Evolutionary conservation across 225 moss, liverwort and hornwort genomes (phyloP), one percentile per base, ranked within the genome.

Genomic region (Bryoerythrophyllum caledonicum): DNA sequence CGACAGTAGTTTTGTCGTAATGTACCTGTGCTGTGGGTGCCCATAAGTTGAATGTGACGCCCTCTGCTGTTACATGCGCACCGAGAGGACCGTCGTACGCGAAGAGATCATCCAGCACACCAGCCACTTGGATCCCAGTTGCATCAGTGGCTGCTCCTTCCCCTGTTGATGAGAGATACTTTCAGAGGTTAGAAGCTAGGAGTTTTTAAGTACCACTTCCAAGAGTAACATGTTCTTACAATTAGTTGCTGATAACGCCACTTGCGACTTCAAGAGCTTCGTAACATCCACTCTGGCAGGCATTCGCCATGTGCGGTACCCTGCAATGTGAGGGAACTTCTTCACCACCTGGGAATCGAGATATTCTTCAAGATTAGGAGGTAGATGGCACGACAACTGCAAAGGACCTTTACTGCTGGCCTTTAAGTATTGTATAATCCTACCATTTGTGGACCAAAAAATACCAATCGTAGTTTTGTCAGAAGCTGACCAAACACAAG

Each of bases 21-120:
- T n/a, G n/a, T n/a, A 32, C 89, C 79, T 84, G 87, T 56, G 92
- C 92, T 53, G 90, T 90, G 32, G 92, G 92, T 65, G 90, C 89
- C 90, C 92, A 93, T 8, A 90, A 17, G 59, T 80, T 75, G 15
- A 93, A 76, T 34, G 82, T 48, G 25, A 90, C 80, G 57, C 44
- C 52, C 20, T 82, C 71, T 35, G 63, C 71, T 40, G 73, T 51
- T 23, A 79, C 67, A 32, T 52, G 46, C 46, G 73, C 83, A 41
- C 93, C 93, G 15, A 93, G 80, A 20, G 86, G 80, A 51, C 89
- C 89, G 61, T 90, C 82, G 35, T 87, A 90, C 34, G 85, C 83
- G 70, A 84, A 90, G 10, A 86, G 21, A 34, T 85, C 93, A 43
- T 89, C 90, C 71, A 93, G 68, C n/a, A 87, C 90, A 51, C 89